Base-by-base conservation (phyloP, 257 asterid species). In the Solanum sitiens region DNA sequence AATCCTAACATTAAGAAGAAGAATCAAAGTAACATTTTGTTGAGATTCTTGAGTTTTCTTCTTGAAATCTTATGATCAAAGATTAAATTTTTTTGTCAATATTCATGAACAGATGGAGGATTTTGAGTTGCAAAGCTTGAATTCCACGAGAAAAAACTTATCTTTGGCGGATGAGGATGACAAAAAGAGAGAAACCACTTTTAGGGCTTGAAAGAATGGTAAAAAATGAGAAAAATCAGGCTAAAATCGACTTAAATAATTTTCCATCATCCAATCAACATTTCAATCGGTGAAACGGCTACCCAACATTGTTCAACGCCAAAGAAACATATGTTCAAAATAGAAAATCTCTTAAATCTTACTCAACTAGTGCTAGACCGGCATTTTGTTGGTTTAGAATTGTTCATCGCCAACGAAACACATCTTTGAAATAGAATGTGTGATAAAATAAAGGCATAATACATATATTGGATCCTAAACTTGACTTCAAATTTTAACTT, bases 241-340 rank as follows among this genome's bases (percentile, higher is more conserved):
- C 63, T 0, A 1, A 56, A 56, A 3, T 56, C n/a, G 2, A 56
- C 4, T 56, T 7, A 18, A 56, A 56, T 18, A 4, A 56, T 56
- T 56, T 56, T 56, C 0, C 10, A 4, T 56, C 2, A 0, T 56
- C n/a, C 63, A 56, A 18, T 50, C 2, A 18, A 0, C n/a, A 23
- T 18, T 56, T 56, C 63, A 56, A 56, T 4, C 1, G n/a, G 0
- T 56, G 63, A 56, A 56, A 56, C 63, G 11, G 11, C n/a, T 56
- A 56, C 0, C 23, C 63, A 56, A 56, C 11, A 56, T 56, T 56
- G 2, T 18, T 56, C 3, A 56, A 56, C 10, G 1, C 63, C 11
- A 56, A 18, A 18, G 23, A 56, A 56, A 18, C n/a, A 18, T 18
- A 56, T 56, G 63, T 56, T 56, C 63, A 56, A 18, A 56, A 56